These are phyloP conservation scores for Astraeus odoratus DNA, from an alignment of 768 basidiomycete genomes.

Conservation along the genomic window DNA sequence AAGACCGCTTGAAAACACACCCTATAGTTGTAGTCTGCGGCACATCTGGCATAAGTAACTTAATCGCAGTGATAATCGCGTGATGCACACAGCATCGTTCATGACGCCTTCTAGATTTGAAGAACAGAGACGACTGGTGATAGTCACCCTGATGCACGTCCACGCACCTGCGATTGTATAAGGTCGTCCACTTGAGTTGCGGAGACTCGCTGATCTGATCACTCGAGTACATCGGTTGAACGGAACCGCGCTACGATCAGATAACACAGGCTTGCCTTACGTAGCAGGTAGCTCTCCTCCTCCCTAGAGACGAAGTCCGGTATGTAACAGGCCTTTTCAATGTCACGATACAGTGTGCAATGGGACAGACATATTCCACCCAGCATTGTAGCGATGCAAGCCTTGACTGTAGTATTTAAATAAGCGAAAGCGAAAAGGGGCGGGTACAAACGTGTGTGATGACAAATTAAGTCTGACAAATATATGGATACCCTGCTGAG, in stretches of 20 bases:
- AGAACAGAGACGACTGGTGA: neutral
- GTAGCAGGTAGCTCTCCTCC: conserved; percentile 71
- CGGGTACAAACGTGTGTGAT: too few species aligned
- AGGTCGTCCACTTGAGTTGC: conserved; percentile 75
- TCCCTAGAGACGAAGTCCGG: conserved; percentile 70
- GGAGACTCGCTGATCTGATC: conserved; percentile 69
- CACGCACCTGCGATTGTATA: conserved; percentile 45
- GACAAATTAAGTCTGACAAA: too few species aligned
- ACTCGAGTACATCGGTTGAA: conserved; percentile 8
- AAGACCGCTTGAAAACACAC: conserved; percentile 26
- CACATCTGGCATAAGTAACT: conserved; percentile 1
- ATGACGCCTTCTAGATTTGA: neutral
- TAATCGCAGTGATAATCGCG: neutral
- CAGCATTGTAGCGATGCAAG: conserved; percentile 12
- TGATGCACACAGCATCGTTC: neutral
- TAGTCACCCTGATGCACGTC: too few species aligned
- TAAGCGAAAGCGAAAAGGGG: too few species aligned
- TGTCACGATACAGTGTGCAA: conserved; percentile 18
- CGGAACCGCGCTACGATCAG: conserved; percentile 1
- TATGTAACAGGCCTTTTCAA: conserved; percentile 54
- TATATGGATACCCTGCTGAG: too few species aligned
- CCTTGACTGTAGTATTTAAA: too few species aligned
- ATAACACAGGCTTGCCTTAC: conserved; percentile 48
- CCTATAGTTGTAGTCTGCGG: conserved; percentile 68
- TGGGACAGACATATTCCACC: conserved; percentile 3